Evolutionary conservation across 1,139 yeast genomes (phyloP).

Genomic region (Suhomyces kunorum): DNA sequence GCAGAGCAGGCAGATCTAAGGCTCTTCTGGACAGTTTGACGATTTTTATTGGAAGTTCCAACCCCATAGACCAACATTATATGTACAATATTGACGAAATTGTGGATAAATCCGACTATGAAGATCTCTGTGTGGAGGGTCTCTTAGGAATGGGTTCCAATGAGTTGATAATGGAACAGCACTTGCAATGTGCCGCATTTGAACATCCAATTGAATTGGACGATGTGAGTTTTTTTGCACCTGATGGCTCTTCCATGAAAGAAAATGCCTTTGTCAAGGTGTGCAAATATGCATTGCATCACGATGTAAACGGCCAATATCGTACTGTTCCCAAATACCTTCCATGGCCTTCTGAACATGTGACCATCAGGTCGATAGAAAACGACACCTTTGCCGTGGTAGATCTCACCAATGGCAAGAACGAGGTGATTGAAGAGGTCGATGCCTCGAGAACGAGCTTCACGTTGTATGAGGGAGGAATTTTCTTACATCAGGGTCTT

Average conservation of each 20-base stretch:
- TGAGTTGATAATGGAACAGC: slow-evolving; percentile 63
- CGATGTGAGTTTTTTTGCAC: slow-evolving; percentile 60
- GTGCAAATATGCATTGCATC: slow-evolving; percentile 46
- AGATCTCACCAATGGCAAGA: slow-evolving; percentile 75
- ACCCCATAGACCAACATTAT: slow-evolving; percentile 86
- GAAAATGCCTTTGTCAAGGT: slow-evolving; percentile 33
- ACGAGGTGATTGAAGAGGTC: slow-evolving; percentile 81
- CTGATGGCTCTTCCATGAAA: slow-evolving; percentile 18
- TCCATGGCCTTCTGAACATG: slow-evolving; percentile 79
- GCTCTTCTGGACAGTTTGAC: slow-evolving; percentile 69
- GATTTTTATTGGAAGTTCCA: slow-evolving; percentile 76
- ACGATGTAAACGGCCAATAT: slow-evolving; percentile 56
- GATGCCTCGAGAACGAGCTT: slow-evolving; percentile 88
- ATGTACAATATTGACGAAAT: slow-evolving; percentile 68
- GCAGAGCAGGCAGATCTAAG: slow-evolving; percentile 87
- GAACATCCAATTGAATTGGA: slow-evolving; percentile 64
- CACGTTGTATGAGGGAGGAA: slow-evolving; percentile 93
- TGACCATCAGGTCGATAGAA: slow-evolving; percentile 79
- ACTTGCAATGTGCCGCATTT: slow-evolving; percentile 91
- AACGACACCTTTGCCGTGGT: slow-evolving; percentile 83
- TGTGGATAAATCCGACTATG: slow-evolving; percentile 43
- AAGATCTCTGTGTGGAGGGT: slow-evolving; percentile 46
- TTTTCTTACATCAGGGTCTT: slow-evolving; percentile 88
- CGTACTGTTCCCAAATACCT: slow-evolving; percentile 60
- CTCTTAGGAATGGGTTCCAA: slow-evolving; percentile 38